Conservation (phyloP, 2,329 filamentous ascomycete species). For the Tolypocladium tropicale region DNA sequence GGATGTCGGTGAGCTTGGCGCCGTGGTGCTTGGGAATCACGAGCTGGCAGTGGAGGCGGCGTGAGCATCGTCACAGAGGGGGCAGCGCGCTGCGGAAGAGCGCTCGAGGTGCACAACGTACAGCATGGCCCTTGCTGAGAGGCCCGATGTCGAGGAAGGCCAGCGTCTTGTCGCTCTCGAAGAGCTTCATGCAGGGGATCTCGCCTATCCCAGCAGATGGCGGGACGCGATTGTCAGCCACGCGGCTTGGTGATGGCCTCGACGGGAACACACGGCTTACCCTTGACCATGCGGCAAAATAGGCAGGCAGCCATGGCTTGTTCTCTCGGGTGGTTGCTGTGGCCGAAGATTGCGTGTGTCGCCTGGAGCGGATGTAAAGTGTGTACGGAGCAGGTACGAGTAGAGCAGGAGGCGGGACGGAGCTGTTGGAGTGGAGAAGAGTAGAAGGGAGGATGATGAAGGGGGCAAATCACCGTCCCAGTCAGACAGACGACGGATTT, state of each 20-base stretch:
- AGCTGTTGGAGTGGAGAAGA: neutral
- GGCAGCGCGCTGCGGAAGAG: neutral
- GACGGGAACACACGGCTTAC: slow-evolving; percentile 25
- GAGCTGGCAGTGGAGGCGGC: slow-evolving; percentile 47
- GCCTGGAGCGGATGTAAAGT: neutral
- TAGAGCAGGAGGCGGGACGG: neutral
- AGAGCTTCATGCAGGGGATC: slow-evolving; percentile 93
- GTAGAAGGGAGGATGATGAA: neutral
- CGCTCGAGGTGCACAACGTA: slow-evolving; percentile 35
- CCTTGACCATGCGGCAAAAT: slow-evolving; percentile 98
- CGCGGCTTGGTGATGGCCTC: neutral
- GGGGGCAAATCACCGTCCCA: neutral
- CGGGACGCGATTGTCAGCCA: neutral
- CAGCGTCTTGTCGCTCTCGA: slow-evolving; percentile 84
- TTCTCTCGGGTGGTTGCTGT: neutral
- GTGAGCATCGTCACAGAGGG: neutral
- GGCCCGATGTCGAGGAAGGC: slow-evolving; percentile 97
- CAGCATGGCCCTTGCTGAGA: slow-evolving; percentile 78
- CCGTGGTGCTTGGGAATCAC: slow-evolving; percentile 95
- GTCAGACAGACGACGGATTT: neutral
- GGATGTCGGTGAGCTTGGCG: slow-evolving; percentile 82
- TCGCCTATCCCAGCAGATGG: slow-evolving; percentile 50
- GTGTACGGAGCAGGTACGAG: no score
- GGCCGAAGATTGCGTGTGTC: neutral
- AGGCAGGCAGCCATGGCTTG: slow-evolving; percentile 51